Evolutionary conservation across 441 rosid genomes (phyloP).

Genomic region (Gossypium lobatum): DNA sequence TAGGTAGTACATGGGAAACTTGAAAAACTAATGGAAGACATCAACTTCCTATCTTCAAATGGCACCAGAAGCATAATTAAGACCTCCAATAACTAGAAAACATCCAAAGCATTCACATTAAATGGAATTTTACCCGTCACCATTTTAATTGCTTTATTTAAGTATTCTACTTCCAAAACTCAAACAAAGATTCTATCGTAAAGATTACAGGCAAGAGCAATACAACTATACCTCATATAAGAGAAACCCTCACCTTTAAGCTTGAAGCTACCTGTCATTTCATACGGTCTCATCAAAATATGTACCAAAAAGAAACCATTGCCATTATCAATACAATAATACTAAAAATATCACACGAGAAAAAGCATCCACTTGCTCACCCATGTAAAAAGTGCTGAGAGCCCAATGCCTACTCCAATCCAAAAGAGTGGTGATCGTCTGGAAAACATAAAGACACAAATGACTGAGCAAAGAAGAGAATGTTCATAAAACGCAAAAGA

Average conservation of each 20-base stretch:
- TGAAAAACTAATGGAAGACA: neutral
- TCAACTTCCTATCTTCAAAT: neutral
- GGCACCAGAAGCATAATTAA: neutral
- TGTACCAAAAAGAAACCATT: neutral
- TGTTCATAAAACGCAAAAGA: neutral
- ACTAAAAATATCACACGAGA: neutral
- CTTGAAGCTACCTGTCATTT: constrained; percentile 54
- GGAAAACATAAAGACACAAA: constrained; percentile 12
- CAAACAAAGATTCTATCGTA: neutral
- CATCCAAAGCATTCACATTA: neutral
- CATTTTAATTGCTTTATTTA: neutral
- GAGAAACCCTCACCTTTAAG: constrained; percentile 58
- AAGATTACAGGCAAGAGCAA: neutral
- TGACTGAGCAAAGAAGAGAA: neutral
- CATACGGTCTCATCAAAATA: constrained; percentile 17
- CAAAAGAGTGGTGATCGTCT: constrained; percentile 96
- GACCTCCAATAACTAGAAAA: neutral
- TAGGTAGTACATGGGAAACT: neutral
- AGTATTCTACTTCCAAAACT: neutral
- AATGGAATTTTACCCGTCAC: neutral
- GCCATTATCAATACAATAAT: constrained; percentile 7
- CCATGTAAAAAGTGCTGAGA: constrained; percentile 75
- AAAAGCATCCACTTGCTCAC: constrained; percentile 33
- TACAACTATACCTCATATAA: constrained; percentile 22
- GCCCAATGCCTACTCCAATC: constrained; percentile 88